Evolutionary conservation across 129 eudicot species (phyloP).

Genomic region (Sambucus nigra): DNA sequence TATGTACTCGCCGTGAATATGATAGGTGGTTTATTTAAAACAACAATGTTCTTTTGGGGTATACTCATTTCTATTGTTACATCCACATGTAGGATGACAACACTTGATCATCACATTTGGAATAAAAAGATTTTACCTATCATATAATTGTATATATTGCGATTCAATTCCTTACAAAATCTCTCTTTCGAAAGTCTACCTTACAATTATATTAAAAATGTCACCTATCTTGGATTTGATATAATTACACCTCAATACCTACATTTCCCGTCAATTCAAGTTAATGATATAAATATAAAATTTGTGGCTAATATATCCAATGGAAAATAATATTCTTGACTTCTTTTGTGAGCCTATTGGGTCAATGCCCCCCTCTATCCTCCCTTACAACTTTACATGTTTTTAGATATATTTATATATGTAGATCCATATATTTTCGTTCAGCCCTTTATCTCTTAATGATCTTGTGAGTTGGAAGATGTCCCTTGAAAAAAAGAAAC

Average conservation of each 20-base stretch:
- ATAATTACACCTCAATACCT: slow-evolving; percentile 92
- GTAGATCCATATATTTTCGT: neutral
- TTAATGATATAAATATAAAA: slow-evolving; percentile 17
- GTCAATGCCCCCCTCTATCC: neutral
- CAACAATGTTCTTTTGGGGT: slow-evolving; percentile 93
- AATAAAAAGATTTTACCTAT: neutral
- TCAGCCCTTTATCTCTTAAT: slow-evolving; percentile 91
- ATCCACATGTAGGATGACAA: neutral
- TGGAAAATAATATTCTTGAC: too few relatives aligned
- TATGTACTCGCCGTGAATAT: slow-evolving; percentile 95
- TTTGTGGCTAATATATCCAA: neutral
- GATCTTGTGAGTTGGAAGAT: slow-evolving; percentile 98
- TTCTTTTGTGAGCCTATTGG: neutral
- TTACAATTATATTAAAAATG: slow-evolving; percentile 90
- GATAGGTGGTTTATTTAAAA: slow-evolving; percentile 97
- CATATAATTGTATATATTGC: neutral
- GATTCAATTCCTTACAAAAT: slow-evolving; percentile 31
- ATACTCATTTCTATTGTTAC: slow-evolving; percentile 6
- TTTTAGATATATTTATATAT: neutral
- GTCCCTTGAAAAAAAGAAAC: slow-evolving; percentile 76
- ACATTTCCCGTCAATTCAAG: slow-evolving; percentile 87
- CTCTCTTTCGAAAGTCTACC: slow-evolving; percentile 85
- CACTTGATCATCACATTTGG: neutral
- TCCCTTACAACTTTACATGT: too few relatives aligned
- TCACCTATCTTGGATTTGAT: slow-evolving; percentile 91